These are phyloP conservation scores for Pyrus communis DNA, from an alignment of 306 rosid genomes.

Conservation along the genomic window DNA sequence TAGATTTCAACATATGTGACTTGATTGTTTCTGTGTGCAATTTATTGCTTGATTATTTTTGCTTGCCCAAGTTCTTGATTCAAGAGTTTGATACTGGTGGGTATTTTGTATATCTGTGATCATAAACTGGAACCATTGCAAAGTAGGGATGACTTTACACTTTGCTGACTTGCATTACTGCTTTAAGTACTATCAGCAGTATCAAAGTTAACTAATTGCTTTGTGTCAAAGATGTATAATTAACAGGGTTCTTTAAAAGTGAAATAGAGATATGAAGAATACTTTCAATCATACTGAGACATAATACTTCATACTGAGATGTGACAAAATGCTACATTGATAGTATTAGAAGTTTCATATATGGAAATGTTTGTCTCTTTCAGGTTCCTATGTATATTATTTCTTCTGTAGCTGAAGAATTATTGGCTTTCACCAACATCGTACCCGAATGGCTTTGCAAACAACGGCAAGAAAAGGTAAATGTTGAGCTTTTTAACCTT, in stretches of 20 bases:
- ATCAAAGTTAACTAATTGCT: neutral
- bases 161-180: neutral
- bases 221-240: neutral
- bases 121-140: too few species aligned
- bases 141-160: too few species aligned
- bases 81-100: too few species aligned
- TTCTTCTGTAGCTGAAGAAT: conserved; percentile 76
- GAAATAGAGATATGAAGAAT: too few species aligned
- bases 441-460: conserved; percentile 85
- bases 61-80: too few species aligned
- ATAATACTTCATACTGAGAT: neutral
- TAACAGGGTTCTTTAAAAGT: neutral
- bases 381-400: conserved; percentile 83
- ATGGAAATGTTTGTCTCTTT: neutral
- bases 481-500: conserved; percentile 9
- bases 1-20: too few species aligned
- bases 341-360: neutral
- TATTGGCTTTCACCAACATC: conserved; percentile 58
- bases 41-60: too few species aligned
- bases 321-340: neutral
- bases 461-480: conserved; percentile 64
- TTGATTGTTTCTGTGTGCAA: too few species aligned
- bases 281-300: neutral
- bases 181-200: neutral
- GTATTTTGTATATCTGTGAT: too few species aligned